Conservation (phyloP, 2,329 filamentous ascomycete genomes). For the Lachnellula subtilissima region DNA sequence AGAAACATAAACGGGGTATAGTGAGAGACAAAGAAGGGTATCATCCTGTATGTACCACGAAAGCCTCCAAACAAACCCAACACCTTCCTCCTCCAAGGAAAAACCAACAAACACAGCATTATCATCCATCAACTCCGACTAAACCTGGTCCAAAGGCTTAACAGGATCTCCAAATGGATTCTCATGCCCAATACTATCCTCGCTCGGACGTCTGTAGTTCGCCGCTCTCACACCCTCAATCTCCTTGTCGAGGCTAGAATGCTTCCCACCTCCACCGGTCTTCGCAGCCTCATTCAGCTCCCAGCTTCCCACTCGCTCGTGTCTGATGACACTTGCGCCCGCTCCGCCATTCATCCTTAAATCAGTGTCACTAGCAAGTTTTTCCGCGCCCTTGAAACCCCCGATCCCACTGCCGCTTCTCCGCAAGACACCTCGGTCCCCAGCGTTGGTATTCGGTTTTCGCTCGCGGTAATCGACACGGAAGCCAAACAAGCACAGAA, state of each 20-base stretch:
- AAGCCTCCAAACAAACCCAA: not conserved
- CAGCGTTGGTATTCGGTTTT: not conserved
- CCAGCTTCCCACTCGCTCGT: slow-evolving; percentile 32
- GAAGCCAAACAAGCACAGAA: slow-evolving; percentile 23
- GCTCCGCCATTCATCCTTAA: slow-evolving; percentile 21
- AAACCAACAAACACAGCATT: not conserved
- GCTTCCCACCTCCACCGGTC: not conserved
- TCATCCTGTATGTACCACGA: slow-evolving; percentile 15
- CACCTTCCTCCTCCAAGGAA: slow-evolving; percentile 5
- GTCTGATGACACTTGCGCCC: slow-evolving; percentile 19
- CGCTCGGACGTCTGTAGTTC: slow-evolving; percentile 23
- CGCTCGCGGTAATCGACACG: slow-evolving; percentile 15
- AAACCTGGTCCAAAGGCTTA: slow-evolving; percentile 25
- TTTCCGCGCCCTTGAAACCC: slow-evolving; percentile 31
- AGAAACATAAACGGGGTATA: slow-evolving; percentile 7
- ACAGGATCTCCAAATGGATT: slow-evolving; percentile 29
- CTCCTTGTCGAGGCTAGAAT: slow-evolving; percentile 20
- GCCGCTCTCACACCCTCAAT: slow-evolving; percentile 15
- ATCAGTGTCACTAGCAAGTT: slow-evolving; percentile 28
- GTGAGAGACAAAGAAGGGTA: slow-evolving; percentile 26
- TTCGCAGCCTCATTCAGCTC: slow-evolving; percentile 25
- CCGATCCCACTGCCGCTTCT: slow-evolving; percentile 15
- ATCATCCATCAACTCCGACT: not conserved
- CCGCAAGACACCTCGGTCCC: slow-evolving; percentile 11
- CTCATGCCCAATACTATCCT: slow-evolving; percentile 21